phyloP scores from a whole-genome alignment of 2,329 filamentous ascomycete genomes.

The Daldinia eschscholtzii region DNA sequence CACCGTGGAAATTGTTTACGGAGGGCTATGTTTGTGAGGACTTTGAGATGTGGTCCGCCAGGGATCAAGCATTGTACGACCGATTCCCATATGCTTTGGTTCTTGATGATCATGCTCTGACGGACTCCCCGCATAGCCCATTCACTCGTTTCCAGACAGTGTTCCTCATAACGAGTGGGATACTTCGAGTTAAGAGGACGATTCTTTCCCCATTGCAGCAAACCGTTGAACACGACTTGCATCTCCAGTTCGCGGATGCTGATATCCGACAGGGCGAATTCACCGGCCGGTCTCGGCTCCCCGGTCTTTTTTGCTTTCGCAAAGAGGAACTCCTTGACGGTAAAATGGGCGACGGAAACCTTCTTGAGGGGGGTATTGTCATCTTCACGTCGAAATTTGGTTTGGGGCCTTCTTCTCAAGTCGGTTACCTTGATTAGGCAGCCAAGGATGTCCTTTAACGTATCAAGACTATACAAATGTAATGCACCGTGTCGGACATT shows the following conservation, averaged over 20 bases:
- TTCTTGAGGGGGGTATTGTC: slow-evolving; percentile 32
- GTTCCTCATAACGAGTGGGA: slow-evolving; percentile 35
- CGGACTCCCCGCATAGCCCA: slow-evolving; percentile 19
- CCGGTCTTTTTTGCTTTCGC: slow-evolving; percentile 29
- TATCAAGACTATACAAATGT: slow-evolving; percentile 31
- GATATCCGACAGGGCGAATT: slow-evolving; percentile 43
- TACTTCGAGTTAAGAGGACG: neutral
- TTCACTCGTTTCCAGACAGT: slow-evolving; percentile 34
- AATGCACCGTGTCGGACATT: slow-evolving; percentile 42
- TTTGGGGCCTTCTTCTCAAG: slow-evolving; percentile 20
- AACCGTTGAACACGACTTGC: slow-evolving; percentile 39
- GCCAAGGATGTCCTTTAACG: slow-evolving; percentile 43
- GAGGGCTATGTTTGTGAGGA: slow-evolving; percentile 16
- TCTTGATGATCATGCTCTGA: slow-evolving; percentile 23
- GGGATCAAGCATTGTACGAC: slow-evolving; percentile 34
- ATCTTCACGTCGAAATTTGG: slow-evolving; percentile 32
- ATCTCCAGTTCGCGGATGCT: slow-evolving; percentile 31
- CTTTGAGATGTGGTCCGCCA: slow-evolving; percentile 13
- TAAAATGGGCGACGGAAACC: slow-evolving; percentile 47
- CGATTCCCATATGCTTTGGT: slow-evolving; percentile 27
- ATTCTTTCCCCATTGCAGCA: slow-evolving; percentile 29
- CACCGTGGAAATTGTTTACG: slow-evolving; percentile 23
- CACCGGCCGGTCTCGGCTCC: slow-evolving; percentile 35
- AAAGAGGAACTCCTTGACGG: slow-evolving; percentile 49
- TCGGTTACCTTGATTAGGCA: slow-evolving; percentile 45